Conservation (phyloP, 2,329 filamentous ascomycete genomes). For the Ilyonectria robusta region DNA sequence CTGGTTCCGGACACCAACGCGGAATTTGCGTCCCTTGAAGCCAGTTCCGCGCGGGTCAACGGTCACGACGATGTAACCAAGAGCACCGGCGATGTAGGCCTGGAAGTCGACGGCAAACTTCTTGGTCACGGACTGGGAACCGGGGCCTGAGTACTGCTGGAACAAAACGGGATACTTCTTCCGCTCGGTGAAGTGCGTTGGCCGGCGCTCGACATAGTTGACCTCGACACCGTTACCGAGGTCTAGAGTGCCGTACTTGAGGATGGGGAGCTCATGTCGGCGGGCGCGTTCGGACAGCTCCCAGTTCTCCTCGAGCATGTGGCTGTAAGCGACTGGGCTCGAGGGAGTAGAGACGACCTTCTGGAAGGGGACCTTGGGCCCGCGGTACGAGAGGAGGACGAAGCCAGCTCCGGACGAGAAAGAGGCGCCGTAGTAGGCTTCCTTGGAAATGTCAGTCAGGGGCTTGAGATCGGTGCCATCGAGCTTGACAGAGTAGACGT, state of each 20-base stretch:
- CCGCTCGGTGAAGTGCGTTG: conserved; percentile 86
- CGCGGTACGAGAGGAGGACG: conserved; percentile 85
- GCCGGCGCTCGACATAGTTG: conserved; percentile 85
- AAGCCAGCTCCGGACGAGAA: conserved; percentile 90
- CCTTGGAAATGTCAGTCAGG: conserved; percentile 79
- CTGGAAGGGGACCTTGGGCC: conserved; percentile 91
- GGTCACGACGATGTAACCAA: conserved; percentile 95
- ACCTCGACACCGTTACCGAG: conserved; percentile 80
- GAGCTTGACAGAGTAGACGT: conserved; percentile 90
- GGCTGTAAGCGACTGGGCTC: conserved; percentile 74
- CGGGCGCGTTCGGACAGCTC: conserved; percentile 77
- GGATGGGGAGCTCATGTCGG: conserved; percentile 84
- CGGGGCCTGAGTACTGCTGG: conserved; percentile 93
- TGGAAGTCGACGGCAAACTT: conserved; percentile 90
- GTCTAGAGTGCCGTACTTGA: conserved; percentile 87
- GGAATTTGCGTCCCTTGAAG: conserved; percentile 86
- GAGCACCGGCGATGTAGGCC: conserved; percentile 84
- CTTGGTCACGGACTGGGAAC: conserved; percentile 90
- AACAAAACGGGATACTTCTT: conserved; percentile 96
- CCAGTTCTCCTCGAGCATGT: conserved; percentile 84
- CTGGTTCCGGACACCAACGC: conserved; percentile 85
- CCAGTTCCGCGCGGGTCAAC: conserved; percentile 95
- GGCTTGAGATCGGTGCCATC: conserved; percentile 81
- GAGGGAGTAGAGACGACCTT: conserved; percentile 88
- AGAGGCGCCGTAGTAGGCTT: conserved; percentile 85